These are phyloP conservation scores for Fusarium lyarnte DNA, from an alignment of 2,329 filamentous ascomycete genomes.

Conservation along the genomic window DNA sequence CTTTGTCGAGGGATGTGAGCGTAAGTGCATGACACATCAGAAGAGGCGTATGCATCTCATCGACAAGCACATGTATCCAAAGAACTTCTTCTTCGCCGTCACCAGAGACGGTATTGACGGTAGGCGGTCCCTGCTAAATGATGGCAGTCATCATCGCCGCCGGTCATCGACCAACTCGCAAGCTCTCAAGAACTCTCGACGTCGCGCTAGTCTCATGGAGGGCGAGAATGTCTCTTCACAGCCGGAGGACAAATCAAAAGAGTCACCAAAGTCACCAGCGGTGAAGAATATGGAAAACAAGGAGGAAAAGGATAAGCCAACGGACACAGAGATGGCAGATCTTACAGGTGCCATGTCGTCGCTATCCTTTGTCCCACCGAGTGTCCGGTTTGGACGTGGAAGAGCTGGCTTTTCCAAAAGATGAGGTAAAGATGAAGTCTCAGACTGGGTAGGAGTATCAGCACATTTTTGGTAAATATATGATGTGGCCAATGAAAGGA, in stretches of 20 bases:
- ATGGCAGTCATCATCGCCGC: conserved; percentile 60
- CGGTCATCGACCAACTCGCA: conserved; percentile 56
- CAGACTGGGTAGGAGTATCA: conserved; percentile 45
- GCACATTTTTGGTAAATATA: conserved; percentile 47
- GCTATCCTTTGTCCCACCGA: conserved; percentile 75
- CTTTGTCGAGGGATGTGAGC: conserved; percentile 88
- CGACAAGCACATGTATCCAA: conserved; percentile 93
- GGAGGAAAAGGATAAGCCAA: conserved; percentile 36
- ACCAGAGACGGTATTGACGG: conserved; percentile 91
- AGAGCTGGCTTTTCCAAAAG: conserved; percentile 63
- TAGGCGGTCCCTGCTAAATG: conserved; percentile 78
- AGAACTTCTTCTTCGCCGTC: conserved; percentile 87
- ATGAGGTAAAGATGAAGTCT: conserved; percentile 42
- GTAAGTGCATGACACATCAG: conserved; percentile 82
- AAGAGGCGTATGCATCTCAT: conserved; percentile 90
- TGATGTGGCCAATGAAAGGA: conserved; percentile 47
- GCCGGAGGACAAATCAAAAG: conserved; percentile 21
- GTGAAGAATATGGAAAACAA: conserved; percentile 22
- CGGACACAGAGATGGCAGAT: conserved; percentile 68
- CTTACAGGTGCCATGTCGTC: conserved; percentile 75
- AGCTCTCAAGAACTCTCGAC: conserved; percentile 48
- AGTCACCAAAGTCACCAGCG: conserved; percentile 28
- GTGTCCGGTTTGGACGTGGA: conserved; percentile 71
- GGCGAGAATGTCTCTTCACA: conserved; percentile 28
- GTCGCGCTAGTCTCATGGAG: conserved; percentile 48